phyloP scores from a whole-genome alignment of 371 early-diverging fungal species.

The Thermomucor indicae-seudaticae region DNA sequence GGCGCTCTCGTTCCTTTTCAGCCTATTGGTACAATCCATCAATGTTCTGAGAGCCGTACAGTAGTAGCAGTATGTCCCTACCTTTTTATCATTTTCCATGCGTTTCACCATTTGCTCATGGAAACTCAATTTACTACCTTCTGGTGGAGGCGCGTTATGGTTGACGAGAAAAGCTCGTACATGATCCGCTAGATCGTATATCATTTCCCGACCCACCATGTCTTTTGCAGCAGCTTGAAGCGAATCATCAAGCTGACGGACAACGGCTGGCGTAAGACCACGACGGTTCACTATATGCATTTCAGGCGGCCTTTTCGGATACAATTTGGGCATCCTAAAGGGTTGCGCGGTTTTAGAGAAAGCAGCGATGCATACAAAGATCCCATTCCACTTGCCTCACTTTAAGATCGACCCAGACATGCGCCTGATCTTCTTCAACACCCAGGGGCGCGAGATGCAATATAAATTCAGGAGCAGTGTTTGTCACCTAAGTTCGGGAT shows the following conservation, averaged over 20 bases:
- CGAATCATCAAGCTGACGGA: constrained; percentile 39
- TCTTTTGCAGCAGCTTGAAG: constrained; percentile 41
- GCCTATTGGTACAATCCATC: constrained; percentile 2
- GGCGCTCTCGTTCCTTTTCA: constrained; percentile 31
- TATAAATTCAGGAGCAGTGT: constrained; percentile 63
- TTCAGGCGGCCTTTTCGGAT: constrained; percentile 68
- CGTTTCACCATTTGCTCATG: constrained; percentile 61
- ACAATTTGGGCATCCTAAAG: constrained; percentile 58
- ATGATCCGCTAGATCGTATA: constrained; percentile 65
- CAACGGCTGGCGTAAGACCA: constrained; percentile 51
- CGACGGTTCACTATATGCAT: constrained; percentile 49
- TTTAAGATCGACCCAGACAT: constrained; percentile 53
- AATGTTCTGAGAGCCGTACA: not conserved
- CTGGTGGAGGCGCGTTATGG: constrained; percentile 54
- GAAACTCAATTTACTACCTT: constrained; percentile 49
- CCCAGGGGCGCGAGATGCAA: constrained; percentile 55
- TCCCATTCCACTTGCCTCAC: constrained; percentile 42
- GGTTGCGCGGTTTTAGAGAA: not conserved
- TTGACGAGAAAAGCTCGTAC: constrained; percentile 63
- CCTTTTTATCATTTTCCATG: constrained; percentile 51
- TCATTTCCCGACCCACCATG: constrained; percentile 69
- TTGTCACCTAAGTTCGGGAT: constrained; percentile 42
- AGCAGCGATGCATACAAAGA: constrained; percentile 8
- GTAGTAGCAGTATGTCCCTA: constrained; percentile 4
- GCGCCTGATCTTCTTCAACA: constrained; percentile 48